These are phyloP conservation scores for Xerocomellus amylosporus DNA, from an alignment of 768 basidiomycete species.

Conservation along the genomic window DNA sequence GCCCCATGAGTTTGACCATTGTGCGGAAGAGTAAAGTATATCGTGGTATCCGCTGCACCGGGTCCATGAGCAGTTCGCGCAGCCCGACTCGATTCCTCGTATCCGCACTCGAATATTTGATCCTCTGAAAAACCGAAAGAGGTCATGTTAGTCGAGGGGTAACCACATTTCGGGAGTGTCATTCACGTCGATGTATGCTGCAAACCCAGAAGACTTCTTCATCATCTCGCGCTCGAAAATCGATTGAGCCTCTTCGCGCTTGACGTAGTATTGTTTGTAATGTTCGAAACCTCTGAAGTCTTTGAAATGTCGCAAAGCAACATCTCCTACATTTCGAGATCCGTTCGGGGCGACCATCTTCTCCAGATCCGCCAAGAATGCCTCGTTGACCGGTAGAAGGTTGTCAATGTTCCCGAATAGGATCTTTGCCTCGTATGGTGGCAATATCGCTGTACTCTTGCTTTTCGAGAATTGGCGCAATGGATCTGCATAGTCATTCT, in stretches of 20 bases:
- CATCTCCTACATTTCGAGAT: conserved; percentile 66
- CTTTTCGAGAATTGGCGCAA: conserved; percentile 80
- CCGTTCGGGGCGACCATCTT: conserved; percentile 68
- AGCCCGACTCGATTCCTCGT: conserved; percentile 79
- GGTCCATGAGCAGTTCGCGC: conserved; percentile 92
- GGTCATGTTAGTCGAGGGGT: conserved; percentile 4
- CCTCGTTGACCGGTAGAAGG: conserved; percentile 84
- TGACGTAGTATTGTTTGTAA: conserved; percentile 88
- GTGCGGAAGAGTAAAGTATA: conserved; percentile 91
- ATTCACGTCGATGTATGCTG: conserved; percentile 83
- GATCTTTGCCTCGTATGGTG: conserved; percentile 86
- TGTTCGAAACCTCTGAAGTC: conserved; percentile 82
- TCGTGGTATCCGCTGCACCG: conserved; percentile 91
- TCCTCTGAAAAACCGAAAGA: conserved; percentile 48
- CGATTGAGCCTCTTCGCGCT: conserved; percentile 87
- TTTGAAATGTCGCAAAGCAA: conserved; percentile 84
- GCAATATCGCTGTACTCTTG: conserved; percentile 84
- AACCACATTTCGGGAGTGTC: conserved; percentile 6
- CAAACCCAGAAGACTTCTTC: conserved; percentile 78
- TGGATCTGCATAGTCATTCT: conserved; percentile 88
- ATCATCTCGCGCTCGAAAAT: conserved; percentile 84
- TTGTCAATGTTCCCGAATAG: conserved; percentile 94
- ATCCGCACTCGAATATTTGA: conserved; percentile 81
- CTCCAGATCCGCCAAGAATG: conserved; percentile 81
- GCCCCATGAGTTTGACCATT: conserved; percentile 88